Evolutionary conservation across 805 yeast genomes (phyloP).

Genomic region (Ogataea philodendri): DNA sequence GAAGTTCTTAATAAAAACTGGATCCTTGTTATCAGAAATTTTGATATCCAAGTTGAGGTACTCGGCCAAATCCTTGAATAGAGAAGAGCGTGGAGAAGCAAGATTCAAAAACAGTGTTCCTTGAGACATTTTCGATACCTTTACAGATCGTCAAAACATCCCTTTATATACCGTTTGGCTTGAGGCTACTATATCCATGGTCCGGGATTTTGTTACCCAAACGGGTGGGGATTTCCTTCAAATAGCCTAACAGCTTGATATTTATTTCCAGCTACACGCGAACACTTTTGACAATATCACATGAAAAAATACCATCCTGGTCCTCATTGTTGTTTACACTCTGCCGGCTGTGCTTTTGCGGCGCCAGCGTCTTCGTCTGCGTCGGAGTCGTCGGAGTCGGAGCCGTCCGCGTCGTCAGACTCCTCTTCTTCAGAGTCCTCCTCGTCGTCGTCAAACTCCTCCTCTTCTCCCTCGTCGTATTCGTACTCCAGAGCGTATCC

Average conservation of each 20-base stretch:
- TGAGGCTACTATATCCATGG: too few relatives aligned
- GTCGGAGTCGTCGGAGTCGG: constrained; percentile 37
- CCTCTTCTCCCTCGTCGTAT: constrained; percentile 49
- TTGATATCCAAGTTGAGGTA: constrained; percentile 55
- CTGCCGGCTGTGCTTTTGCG: constrained; percentile 64
- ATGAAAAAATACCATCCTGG: constrained; percentile 1
- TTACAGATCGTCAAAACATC: not conserved
- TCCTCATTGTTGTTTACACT: constrained; percentile 65
- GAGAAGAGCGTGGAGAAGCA: constrained; percentile 21
- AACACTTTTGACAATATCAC: not conserved
- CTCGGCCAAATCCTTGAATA: constrained; percentile 50
- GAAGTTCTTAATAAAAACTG: constrained; percentile 47
- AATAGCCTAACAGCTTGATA: not conserved
- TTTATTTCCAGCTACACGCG: not conserved
- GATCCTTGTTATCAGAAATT: constrained; percentile 38
- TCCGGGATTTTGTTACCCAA: too few relatives aligned
- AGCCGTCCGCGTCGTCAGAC: too few relatives aligned
- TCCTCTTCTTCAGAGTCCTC: constrained; percentile 60
- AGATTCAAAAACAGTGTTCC: constrained; percentile 3
- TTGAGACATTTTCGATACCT: constrained; percentile 2
- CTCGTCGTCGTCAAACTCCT: constrained; percentile 57
- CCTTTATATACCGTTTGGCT: not conserved
- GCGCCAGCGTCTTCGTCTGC: constrained; percentile 36
- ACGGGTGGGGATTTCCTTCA: too few relatives aligned
- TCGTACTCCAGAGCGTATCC: constrained; percentile 90